These are phyloP conservation scores for Phylloporus rhodoxanthus DNA, from an alignment of 768 basidiomycete species.

Conservation along the genomic window DNA sequence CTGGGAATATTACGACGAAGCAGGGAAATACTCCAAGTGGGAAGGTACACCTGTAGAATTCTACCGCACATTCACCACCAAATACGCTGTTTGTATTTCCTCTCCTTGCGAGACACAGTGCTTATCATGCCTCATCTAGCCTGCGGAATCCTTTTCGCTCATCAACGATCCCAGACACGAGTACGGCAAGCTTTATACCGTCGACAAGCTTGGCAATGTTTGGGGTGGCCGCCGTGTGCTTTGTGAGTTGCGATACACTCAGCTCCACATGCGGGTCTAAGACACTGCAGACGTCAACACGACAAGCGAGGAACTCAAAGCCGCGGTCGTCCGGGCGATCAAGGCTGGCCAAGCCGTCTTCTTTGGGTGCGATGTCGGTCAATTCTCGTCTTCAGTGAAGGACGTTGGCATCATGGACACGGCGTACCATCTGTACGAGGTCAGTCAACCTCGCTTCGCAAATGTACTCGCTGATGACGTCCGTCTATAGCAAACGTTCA, in stretches of 20 bases:
- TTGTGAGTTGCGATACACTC: conserved; percentile 44
- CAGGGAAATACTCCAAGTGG: conserved; percentile 70
- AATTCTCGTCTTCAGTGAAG: conserved; percentile 59
- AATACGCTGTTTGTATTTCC: conserved; percentile 44
- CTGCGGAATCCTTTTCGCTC: conserved; percentile 78
- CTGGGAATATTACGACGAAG: conserved; percentile 86
- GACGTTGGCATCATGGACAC: conserved; percentile 81
- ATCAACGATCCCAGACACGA: conserved; percentile 92
- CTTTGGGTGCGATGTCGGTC: conserved; percentile 95
- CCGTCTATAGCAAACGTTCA: conserved; percentile 64
- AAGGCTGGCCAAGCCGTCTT: conserved; percentile 87
- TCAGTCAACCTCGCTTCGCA: conserved; percentile 15
- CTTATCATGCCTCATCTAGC: conserved; percentile 32
- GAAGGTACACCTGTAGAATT: conserved; percentile 79
- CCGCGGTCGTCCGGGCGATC: conserved; percentile 75
- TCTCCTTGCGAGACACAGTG: neutral
- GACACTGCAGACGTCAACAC: conserved; percentile 75
- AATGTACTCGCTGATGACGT: conserved; percentile 1
- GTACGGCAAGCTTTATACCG: conserved; percentile 80
- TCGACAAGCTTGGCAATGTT: conserved; percentile 88
- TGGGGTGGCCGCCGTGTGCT: conserved; percentile 81
- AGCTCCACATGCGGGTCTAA: neutral
- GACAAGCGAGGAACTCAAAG: conserved; percentile 73
- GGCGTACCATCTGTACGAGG: conserved; percentile 77
- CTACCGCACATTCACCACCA: conserved; percentile 58